Evolutionary conservation across 768 basidiomycete species (phyloP), one percentile per base, ranked within the genome.

Genomic region (Lactarius vividus): DNA sequence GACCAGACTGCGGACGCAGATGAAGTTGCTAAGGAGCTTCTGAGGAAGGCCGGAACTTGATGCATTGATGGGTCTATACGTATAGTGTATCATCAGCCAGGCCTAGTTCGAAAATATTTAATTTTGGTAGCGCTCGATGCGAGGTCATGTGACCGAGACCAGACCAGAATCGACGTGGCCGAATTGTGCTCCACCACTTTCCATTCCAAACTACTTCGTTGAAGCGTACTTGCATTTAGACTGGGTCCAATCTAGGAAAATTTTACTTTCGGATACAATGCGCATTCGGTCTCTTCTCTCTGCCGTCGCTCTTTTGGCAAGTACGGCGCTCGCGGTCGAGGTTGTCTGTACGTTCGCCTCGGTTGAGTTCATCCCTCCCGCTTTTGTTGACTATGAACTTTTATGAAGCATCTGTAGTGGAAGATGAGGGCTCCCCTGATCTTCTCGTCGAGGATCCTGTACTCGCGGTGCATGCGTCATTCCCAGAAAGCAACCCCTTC

Each of bases 401-500:
- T 46, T 29, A 49, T 5, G 37, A 35, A 64, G 63, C 59, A 18
- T 26, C 66, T 16, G 35, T 10, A 29, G 10, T 23, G 26, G 63
- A 68, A 31, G 42, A 42, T 29, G 71, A 68, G 20, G 69, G 72
- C 40, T 70, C 65, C 15, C 44, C 53, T 46, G 80, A 79, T 53
- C 63, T 75, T 42, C 71, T 67, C 35, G 85, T 84, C 68, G 86
- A 85, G 57, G 87, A 86, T 23, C 66, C 61, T 59, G 62, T 59
- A 73, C 77, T 92, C 64, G 60, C 76, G 46, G 76, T 80, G 15
- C 69, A 76, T 68, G 86, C 86, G 63, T 78, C 81, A 8, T 93
- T 92, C 74, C 84, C 86, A 18, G 88, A 91, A 69, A 79, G 80
- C 57, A 92, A 93, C 72, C 82, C 85, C 1, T 91, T 92, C 71